A percentile compares a stretch with the other conserved stretches of the same genome.
phyloP scores from a whole-genome alignment of 805 yeast species.

The Saccharomycopsis guyanensis region DNA sequence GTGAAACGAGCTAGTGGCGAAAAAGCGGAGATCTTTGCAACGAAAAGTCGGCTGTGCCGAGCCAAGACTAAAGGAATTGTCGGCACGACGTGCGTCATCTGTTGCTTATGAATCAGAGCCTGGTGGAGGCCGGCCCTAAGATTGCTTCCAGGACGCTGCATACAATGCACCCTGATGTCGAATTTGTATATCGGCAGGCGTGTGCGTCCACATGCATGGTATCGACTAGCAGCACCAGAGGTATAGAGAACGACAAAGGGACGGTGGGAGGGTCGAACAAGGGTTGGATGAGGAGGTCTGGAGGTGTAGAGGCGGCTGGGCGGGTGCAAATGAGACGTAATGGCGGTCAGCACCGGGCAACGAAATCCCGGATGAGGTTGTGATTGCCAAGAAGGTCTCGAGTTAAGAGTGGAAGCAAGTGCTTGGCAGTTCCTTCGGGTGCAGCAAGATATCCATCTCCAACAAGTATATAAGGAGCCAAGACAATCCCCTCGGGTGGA shows the following conservation, averaged over 20 bases:
- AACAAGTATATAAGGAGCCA: background rate
- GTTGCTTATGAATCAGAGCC: background rate
- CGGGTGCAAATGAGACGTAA: too few relatives aligned
- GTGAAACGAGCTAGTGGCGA: background rate
- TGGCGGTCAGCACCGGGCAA: too few relatives aligned
- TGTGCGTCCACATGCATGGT: too few relatives aligned
- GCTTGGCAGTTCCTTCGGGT: background rate
- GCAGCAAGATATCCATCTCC: background rate
- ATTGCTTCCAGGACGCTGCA: background rate
- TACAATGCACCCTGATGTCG: too few relatives aligned
- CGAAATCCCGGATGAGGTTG: too few relatives aligned
- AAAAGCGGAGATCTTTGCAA: background rate
- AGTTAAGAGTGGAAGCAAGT: background rate
- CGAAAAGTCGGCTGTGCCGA: background rate
- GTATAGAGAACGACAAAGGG: too few relatives aligned
- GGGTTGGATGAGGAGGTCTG: too few relatives aligned
- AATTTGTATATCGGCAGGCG: too few relatives aligned
- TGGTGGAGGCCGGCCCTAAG: background rate
- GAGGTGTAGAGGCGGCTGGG: too few relatives aligned
- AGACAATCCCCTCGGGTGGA: too few relatives aligned
- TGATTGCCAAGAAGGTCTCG: background rate
- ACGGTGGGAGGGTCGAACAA: too few relatives aligned
- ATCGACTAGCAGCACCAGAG: too few relatives aligned
- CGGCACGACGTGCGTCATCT: background rate
- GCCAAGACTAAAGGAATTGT: background rate